phyloP scores from a whole-genome alignment of 371 early-diverging fungal species.

The Mortierella sp. region DNA sequence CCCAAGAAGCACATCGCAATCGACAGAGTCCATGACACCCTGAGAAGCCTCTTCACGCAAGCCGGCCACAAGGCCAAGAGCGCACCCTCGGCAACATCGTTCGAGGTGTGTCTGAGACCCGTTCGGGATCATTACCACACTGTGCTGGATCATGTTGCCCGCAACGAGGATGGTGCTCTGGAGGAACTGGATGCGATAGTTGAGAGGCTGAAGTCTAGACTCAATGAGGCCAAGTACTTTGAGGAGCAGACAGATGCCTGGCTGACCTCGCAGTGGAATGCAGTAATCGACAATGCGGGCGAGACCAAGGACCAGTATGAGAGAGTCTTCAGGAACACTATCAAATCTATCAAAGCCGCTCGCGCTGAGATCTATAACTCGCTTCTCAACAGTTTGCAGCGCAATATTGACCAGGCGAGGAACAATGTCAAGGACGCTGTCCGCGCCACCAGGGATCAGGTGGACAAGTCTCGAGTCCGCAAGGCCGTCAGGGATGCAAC shows the following conservation, averaged over 20 bases:
- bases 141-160: constrained; percentile 22
- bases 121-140: constrained; percentile 26
- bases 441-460: constrained; percentile 35
- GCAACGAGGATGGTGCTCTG: constrained; percentile 31
- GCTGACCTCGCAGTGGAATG: constrained; percentile 48
- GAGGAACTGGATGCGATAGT: constrained; percentile 35
- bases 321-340: constrained; percentile 25
- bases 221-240: constrained; percentile 50
- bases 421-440: constrained; percentile 32
- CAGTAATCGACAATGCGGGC: constrained; percentile 41
- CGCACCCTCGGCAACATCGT: constrained; percentile 33
- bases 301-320: constrained; percentile 43
- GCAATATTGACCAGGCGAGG: constrained; percentile 17
- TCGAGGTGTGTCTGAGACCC: constrained; percentile 38
- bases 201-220: constrained; percentile 39
- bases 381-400: constrained; percentile 30
- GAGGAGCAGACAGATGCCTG: constrained; percentile 52
- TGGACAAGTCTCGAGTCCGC: constrained; percentile 38
- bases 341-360: constrained; percentile 30
- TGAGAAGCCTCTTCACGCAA: constrained; percentile 22
- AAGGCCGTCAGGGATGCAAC: constrained; percentile 38
- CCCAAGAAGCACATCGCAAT: constrained; percentile 42
- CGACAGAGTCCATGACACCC: constrained; percentile 35
- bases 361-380: constrained; percentile 36
- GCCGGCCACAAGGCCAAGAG: constrained; percentile 31